Conservation (phyloP, 2,329 filamentous ascomycete genomes). For the Bimuria novae-zelandiae region DNA sequence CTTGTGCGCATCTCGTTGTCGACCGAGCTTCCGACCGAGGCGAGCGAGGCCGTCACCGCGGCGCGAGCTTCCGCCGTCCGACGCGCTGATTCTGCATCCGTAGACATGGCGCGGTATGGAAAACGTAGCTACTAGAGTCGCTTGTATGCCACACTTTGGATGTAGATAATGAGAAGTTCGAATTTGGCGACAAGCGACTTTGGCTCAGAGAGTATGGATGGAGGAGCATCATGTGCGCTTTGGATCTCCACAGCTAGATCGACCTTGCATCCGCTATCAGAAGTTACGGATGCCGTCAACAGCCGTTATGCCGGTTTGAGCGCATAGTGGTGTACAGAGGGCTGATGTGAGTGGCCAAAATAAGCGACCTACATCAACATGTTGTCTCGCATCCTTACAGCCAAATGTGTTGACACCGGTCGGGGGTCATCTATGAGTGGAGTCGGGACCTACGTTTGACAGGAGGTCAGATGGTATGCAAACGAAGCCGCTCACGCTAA, state of each 20-base stretch:
- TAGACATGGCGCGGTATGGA: constrained; percentile 26
- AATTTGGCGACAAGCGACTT: neutral
- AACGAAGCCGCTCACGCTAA: too few relatives aligned
- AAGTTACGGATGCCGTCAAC: constrained; percentile 14
- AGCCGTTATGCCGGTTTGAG: constrained; percentile 13
- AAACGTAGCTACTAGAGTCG: neutral
- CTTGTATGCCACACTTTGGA: too few relatives aligned
- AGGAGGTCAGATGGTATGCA: too few relatives aligned
- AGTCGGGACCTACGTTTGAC: too few relatives aligned
- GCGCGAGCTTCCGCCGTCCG: constrained; percentile 55
- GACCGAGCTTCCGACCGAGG: constrained; percentile 67
- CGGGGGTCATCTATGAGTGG: too few relatives aligned
- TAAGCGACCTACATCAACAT: constrained; percentile 3
- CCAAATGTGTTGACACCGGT: too few relatives aligned
- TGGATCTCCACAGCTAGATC: neutral
- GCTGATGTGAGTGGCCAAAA: constrained; percentile 28
- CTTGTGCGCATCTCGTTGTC: constrained; percentile 71
- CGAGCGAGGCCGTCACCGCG: constrained; percentile 55
- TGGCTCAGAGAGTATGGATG: neutral
- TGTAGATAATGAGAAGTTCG: too few relatives aligned
- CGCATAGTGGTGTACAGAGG: constrained; percentile 31
- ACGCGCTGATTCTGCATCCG: constrained; percentile 36
- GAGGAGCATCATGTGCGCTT: constrained; percentile 3
- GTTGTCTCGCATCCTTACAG: too few relatives aligned
- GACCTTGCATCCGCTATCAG: constrained; percentile 17